Base-by-base conservation (phyloP, 164 flowering plant species). In the Nymphaea thermarum region DNA sequence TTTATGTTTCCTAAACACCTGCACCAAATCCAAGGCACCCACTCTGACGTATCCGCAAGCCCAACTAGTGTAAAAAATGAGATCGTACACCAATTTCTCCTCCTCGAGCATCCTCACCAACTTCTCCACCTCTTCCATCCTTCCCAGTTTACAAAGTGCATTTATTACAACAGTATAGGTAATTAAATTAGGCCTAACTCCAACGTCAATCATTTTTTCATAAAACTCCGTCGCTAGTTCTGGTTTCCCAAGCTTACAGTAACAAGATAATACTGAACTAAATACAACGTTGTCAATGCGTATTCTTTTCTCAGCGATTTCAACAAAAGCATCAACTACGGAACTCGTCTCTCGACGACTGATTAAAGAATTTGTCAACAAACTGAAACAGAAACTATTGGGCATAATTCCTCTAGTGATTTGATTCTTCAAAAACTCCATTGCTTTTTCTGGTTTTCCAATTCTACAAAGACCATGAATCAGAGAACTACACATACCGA, bases 51-150 rank as follows among this genome's bases (percentile, higher is more conserved):
- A 83, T 44, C 84, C 89, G 77, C 73, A 80, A 66, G 87, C 82
- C 95, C 89, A 91, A 77, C 81, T 75, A 68, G 87, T 83, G 68
- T 86, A 91, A 67, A 91, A 82, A 60, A 89, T 79, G 67, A 80
- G 86, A 82, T 91, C 93, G 53, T 85, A 78, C 43, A 43, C 77
- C 64, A 85, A 70, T 8, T 79, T 84, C 72, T 85, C 85, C 15
- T 72, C 71, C 68, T 85, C 86, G 83, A 91, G 85, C 65, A 57
- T 70, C 74, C 77, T 18, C 74, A 85, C 81, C 78, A 87, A 78
- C 47, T 77, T 71, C 45, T 64, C 5, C 69, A 85, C 84, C 65
- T 88, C 88, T n/a, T 80, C 63, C 67, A 82, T 18, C 71, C 81
- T 82, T 67, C 87, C 84, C 70, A 78, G 77, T 72, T 74, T 76